A percentile compares a stretch with the other conserved stretches of the same genome.
These are phyloP conservation scores for Poteriospumella lacustris DNA, from an alignment of 108 stramenopile species.

Conservation along the genomic window DNA sequence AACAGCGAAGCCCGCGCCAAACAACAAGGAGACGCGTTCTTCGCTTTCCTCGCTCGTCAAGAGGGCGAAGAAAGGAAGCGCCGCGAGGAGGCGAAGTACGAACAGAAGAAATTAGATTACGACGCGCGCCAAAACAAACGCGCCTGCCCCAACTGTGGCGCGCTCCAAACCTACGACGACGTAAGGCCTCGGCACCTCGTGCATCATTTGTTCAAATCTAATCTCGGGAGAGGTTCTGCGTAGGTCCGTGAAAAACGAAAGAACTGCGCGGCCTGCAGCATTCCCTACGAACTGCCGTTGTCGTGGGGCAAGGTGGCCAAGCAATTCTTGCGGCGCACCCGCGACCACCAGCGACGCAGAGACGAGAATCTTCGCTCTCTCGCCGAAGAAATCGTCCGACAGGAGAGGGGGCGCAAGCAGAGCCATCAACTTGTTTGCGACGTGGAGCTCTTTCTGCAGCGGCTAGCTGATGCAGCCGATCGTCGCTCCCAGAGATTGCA, in stretches of 20 bases:
- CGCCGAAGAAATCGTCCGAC: background rate
- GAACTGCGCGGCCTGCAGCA: slow-evolving; percentile 40
- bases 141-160: slow-evolving; percentile 37
- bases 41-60: slow-evolving; percentile 36
- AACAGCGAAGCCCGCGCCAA: no score
- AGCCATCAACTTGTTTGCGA: background rate
- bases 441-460: background rate
- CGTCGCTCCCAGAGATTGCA: background rate
- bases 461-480: background rate
- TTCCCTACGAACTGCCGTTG: slow-evolving; percentile 26
- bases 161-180: slow-evolving; percentile 46
- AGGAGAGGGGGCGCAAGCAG: background rate
- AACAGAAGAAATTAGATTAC: slow-evolving; percentile 37
- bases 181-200: slow-evolving; percentile 9
- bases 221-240: no score
- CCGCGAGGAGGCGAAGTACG: slow-evolving; percentile 31
- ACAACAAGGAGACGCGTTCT: no score
- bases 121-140: slow-evolving; percentile 39
- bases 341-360: background rate
- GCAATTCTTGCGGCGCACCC: background rate
- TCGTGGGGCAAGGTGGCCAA: slow-evolving; percentile 37
- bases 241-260: slow-evolving; percentile 46
- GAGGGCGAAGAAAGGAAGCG: slow-evolving; percentile 39
- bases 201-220: background rate
- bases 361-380: background rate